Evolutionary conservation across 2,329 filamentous ascomycete species (phyloP).

Genomic region (Penicillium sp.): DNA sequence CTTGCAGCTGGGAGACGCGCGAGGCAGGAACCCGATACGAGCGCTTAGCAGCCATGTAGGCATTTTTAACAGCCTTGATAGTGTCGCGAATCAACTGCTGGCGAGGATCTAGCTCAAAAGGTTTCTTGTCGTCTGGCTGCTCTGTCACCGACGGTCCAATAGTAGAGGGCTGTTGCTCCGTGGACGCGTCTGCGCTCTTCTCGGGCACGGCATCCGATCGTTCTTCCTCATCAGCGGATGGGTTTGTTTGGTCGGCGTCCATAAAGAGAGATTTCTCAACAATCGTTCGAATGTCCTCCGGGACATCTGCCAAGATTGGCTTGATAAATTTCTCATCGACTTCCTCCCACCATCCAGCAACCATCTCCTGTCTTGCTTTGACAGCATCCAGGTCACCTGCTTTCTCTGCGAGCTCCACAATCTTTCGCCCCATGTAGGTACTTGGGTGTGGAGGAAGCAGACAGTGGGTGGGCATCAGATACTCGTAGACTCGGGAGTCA

Average conservation of each 20-base stretch:
- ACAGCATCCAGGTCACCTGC: slow-evolving; percentile 69
- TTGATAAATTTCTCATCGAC: slow-evolving; percentile 78
- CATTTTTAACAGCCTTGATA: slow-evolving; percentile 71
- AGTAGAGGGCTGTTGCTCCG: slow-evolving; percentile 8
- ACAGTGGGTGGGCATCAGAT: slow-evolving; percentile 88
- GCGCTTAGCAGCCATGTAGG: slow-evolving; percentile 78
- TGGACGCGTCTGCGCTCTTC: too few species aligned
- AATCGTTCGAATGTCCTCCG: slow-evolving; percentile 41
- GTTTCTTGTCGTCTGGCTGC: slow-evolving; percentile 14
- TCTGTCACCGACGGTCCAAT: slow-evolving; percentile 9
- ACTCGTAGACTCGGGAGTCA: slow-evolving; percentile 96
- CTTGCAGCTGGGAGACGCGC: slow-evolving; percentile 72
- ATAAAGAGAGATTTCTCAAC: slow-evolving; percentile 43
- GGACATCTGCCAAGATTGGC: slow-evolving; percentile 55
- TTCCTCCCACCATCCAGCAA: slow-evolving; percentile 75
- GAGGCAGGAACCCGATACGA: slow-evolving; percentile 73
- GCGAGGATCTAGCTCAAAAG: slow-evolving; percentile 27
- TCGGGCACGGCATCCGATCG: too few species aligned
- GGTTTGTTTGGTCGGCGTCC: slow-evolving; percentile 26
- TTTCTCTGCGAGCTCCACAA: slow-evolving; percentile 74
- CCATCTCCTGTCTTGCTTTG: slow-evolving; percentile 68
- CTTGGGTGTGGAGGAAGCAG: slow-evolving; percentile 89
- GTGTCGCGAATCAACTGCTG: slow-evolving; percentile 59
- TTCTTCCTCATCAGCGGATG: too few species aligned
- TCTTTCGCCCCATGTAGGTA: slow-evolving; percentile 77